Evolutionary conservation across 108 stramenopile species (phyloP).

Genomic region (Skeletonema marinoi): DNA sequence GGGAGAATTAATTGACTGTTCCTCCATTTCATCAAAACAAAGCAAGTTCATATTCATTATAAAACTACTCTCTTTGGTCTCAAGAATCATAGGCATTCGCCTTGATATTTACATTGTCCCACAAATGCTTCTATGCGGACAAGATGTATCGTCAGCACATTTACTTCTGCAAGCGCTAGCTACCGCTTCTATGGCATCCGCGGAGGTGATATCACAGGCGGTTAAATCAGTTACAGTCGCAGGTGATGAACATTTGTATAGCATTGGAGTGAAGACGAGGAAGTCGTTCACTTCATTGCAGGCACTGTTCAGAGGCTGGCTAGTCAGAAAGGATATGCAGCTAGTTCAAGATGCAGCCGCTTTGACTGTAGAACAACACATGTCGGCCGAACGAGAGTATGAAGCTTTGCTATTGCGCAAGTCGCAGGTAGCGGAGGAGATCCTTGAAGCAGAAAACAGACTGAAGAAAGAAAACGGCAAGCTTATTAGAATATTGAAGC

Average conservation of each 20-base stretch:
- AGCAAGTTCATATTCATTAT: conserved; percentile 14
- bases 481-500: conserved; percentile 19
- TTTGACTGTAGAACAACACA: not conserved
- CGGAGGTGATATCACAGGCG: conserved; percentile 6
- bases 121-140: conserved; percentile 24
- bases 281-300: conserved; percentile 6
- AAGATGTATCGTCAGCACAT: conserved; percentile 24
- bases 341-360: not conserved
- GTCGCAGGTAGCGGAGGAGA: conserved; percentile 17
- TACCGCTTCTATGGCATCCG: not conserved
- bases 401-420: conserved; percentile 15
- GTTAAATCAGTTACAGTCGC: not conserved
- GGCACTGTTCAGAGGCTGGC: conserved; percentile 20
- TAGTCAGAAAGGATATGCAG: conserved; percentile 6
- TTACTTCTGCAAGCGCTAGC: conserved; percentile 16
- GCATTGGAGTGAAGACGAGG: conserved; percentile 26
- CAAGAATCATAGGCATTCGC: conserved; percentile 7
- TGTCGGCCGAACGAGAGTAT: not conserved
- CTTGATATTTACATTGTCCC: conserved; percentile 31
- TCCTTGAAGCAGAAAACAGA: conserved; percentile 21
- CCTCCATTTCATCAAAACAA: conserved; percentile 3
- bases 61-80: conserved; percentile 24
- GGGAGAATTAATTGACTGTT: not conserved
- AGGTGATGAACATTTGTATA: conserved; percentile 24
- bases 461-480: conserved; percentile 21